Percentiles rank a stretch among this genome's conserved stretches.
Evolutionary conservation across 768 basidiomycete genomes (phyloP).

Genomic region (Tephrocybe sp.): DNA sequence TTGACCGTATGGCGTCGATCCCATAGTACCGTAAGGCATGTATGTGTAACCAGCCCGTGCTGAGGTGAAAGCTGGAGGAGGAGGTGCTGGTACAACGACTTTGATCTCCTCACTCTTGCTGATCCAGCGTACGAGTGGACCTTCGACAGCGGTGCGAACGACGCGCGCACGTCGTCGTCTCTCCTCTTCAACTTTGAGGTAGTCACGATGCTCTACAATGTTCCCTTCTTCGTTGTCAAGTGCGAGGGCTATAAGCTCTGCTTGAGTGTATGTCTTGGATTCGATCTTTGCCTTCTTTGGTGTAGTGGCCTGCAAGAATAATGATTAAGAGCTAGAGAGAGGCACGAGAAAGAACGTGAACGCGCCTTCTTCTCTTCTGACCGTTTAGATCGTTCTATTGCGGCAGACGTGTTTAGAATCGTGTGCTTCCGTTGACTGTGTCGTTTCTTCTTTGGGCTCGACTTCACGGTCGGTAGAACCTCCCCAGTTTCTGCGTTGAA

Average conservation of each 20-base stretch:
- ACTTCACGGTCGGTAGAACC: conserved; percentile 36
- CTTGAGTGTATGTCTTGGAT: conserved; percentile 64
- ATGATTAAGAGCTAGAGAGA: neutral
- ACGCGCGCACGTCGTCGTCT: conserved; percentile 70
- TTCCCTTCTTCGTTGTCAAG: conserved; percentile 89
- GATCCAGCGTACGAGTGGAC: conserved; percentile 71
- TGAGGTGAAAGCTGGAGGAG: conserved; percentile 17
- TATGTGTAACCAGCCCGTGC: conserved; percentile 14
- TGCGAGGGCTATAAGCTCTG: conserved; percentile 80
- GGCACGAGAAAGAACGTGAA: neutral
- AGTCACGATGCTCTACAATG: conserved; percentile 73
- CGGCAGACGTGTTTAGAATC: conserved; percentile 67
- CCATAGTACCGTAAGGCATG: conserved; percentile 10
- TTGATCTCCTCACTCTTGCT: conserved; percentile 62
- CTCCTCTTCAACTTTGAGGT: conserved; percentile 79
- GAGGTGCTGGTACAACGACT: conserved; percentile 40
- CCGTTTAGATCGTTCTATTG: conserved; percentile 62
- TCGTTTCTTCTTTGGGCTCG: conserved; percentile 33
- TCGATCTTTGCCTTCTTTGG: conserved; percentile 62
- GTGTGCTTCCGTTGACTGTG: conserved; percentile 71
- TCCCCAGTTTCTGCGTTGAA: conserved; percentile 66
- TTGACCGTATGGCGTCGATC: conserved; percentile 18
- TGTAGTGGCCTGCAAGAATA: conserved; percentile 44
- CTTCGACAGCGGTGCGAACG: conserved; percentile 59
- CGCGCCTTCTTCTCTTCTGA: conserved; percentile 63